Evolutionary conservation across 495 filamentous ascomycete genomes (phyloP).

Genomic region (Hypoxylon perforatum): DNA sequence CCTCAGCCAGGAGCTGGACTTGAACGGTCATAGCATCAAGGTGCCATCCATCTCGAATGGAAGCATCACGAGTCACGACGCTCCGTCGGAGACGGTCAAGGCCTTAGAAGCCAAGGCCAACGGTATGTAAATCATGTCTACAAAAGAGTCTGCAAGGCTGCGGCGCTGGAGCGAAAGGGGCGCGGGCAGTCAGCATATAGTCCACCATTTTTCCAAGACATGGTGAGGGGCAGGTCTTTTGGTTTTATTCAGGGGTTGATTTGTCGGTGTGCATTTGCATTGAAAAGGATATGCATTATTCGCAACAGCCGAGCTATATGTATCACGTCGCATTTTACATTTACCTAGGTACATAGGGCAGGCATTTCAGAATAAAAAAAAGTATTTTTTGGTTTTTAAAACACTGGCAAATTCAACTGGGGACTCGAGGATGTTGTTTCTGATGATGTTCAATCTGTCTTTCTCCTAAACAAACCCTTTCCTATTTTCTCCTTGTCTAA

Average conservation of each 20-base stretch:
- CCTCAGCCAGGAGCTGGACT: conserved; percentile 51
- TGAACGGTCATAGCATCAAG: conserved; percentile 37
- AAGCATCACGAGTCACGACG: conserved; percentile 32
- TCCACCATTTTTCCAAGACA: conserved; percentile 6
- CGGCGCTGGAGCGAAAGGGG: neutral
- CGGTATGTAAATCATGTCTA: conserved; percentile 43
- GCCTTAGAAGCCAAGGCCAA: conserved; percentile 60
- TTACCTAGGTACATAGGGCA: conserved; percentile 1
- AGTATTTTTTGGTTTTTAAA: neutral
- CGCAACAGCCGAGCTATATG: conserved; percentile 2
- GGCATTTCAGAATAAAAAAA: neutral
- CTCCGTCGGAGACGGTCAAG: conserved; percentile 48
- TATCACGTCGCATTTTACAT: conserved; percentile 15
- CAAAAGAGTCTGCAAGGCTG: neutral
- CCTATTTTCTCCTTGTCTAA: too few species aligned
- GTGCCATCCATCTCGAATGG: conserved; percentile 46
- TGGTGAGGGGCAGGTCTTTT: conserved; percentile 5
- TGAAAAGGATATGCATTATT: conserved; percentile 5
- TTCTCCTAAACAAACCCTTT: too few species aligned
- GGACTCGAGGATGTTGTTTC: neutral
- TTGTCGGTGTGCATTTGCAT: conserved; percentile 28
- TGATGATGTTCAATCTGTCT: too few species aligned
- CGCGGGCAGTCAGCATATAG: conserved; percentile 13
- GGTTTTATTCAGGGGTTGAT: conserved; percentile 8
- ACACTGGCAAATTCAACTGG: too few species aligned